Base-by-base conservation (phyloP, 2,329 filamentous ascomycete genomes). In the Rhynchosporium agropyri region DNA sequence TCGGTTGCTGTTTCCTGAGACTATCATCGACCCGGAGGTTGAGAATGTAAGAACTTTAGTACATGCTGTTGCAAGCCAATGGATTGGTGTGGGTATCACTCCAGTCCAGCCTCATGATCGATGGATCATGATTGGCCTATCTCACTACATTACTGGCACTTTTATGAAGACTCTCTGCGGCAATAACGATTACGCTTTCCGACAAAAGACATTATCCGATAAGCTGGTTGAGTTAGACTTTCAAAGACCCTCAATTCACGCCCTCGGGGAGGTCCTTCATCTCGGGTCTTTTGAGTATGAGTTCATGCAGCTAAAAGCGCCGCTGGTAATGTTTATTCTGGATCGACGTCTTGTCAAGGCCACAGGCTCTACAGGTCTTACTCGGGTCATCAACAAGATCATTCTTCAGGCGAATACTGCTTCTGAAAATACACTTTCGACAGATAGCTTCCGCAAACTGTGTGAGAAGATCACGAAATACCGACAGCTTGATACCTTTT, bases 111-210 rank as follows among this genome's bases (percentile, higher is more conserved):
- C 88, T 20, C 83, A 83, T 58, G 95, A 99, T 75, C 86, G 88
- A 60, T 99, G 95, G 95, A 87, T 96, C 26, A 89, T 94, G 12
- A 84, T 95, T 60, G 96, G 94, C 13, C 89, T 96, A 53, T 90
- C 94, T 0, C 93, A 94, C 79, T 99, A 92, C 79, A 96, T 99
- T 84, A 92, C 94, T 1, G 94, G 97, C 70, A 83, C 92, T 3
- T 97, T 96, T 76, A 91, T 98, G 84, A 91, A 89, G 74, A 89
- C 87, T 68, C 81, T 99, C 2, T 96, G 92, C 72, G 95, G 95
- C 7, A 96, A 96, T 74, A 99, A 99, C 74, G 92, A 97, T 71
- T 95, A 97, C 74, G 84, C 92, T 10, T 98, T 92, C 74, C 88
- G 92, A 43, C 89, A 97, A 76, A 98, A 98, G 77, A 81, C 85